Base-by-base conservation (phyloP, 495 filamentous ascomycete genomes). In the Daldinia vernicosa region DNA sequence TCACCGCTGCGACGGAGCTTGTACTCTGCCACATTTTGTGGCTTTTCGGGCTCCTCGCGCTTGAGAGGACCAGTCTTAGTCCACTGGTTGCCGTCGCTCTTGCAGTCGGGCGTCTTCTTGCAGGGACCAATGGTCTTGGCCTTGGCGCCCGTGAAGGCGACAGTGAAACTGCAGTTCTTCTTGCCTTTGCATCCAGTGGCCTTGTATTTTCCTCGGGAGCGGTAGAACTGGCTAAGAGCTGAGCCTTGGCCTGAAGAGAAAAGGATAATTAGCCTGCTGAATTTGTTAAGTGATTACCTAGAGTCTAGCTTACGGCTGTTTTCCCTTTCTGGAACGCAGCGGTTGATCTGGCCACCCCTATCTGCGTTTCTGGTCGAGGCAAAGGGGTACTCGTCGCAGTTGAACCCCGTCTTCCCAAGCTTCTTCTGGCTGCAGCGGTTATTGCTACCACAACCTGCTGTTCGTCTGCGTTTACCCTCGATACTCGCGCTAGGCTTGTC, bases 81-180 rank as follows among this genome's bases (percentile, higher is more conserved):
- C 12, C 12, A 30, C 26, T 53, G 7, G 50, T 53, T 53, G 26
- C 50, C 24, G 50, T 53, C 50, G 26, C 7, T 28, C 50, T 27
- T 53, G 50, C 50, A 53, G 26, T 15, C 12, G 14, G 50, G 50
- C 50, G 30, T 53, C 50, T 6, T 28, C 12, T 53, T 53, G 50
- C 50, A 53, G 4, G 50, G 50, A 6, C 26, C 26, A 8, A 53
- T 53, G 2, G 50, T 28, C 50, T 53, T 53, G 50, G 26, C 3
- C 26, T 53, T 53, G 50, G 17, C 17, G 12, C 50, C 50, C 12
- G 12, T 33, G 32, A 57, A 57, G 9, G 30, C 54, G 7, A 57
- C 54, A n/a, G 33, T 57, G 54, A 57, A 57, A 15, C 28, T 57
- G 54, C 54, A 57, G 17, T 30, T 30, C 54, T 40, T 57, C 32